These are phyloP conservation scores for Magnolia officinalis DNA, from an alignment of 164 flowering plant genomes.

Conservation along the genomic window DNA sequence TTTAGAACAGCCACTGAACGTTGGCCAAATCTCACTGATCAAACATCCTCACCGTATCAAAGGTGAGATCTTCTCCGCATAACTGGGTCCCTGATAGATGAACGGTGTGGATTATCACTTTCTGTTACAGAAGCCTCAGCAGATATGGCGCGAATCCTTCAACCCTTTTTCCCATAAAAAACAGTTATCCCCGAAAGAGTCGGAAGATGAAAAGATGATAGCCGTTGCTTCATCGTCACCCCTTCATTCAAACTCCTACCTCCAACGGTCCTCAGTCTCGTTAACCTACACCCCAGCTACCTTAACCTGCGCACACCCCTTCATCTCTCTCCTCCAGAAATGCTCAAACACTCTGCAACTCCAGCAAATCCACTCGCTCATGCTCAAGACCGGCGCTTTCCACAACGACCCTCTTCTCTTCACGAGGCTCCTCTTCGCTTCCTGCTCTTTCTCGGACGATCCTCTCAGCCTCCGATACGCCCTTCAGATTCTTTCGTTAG, in stretches of 20 bases:
- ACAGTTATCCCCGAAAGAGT: no score
- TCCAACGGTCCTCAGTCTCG: constrained; percentile 7
- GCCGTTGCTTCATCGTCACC: background rate
- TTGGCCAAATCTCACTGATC: no score
- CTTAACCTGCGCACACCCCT: constrained; percentile 6
- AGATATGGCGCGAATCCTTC: no score
- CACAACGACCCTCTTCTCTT: constrained; percentile 9
- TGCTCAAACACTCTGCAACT: constrained; percentile 9
- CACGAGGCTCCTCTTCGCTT: constrained; percentile 5
- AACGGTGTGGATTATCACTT: no score
- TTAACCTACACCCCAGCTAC: constrained; percentile 1
- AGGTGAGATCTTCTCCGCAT: no score
- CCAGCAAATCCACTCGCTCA: constrained; percentile 14
- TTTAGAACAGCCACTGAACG: no score
- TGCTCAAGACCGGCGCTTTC: constrained; percentile 13
- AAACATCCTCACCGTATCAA: no score
- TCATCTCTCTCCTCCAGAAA: constrained; percentile 5
- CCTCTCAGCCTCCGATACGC: background rate
- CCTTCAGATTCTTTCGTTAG: constrained; percentile 4
- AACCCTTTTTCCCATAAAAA: no score
- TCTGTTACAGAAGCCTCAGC: no score
- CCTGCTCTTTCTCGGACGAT: constrained; percentile 1
- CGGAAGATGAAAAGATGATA: background rate
- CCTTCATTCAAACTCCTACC: constrained; percentile 4
- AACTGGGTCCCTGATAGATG: no score